Evolutionary conservation across 2,329 filamentous ascomycete genomes (phyloP), one percentile per base, ranked within the genome.

Genomic region (Claviceps paspali): DNA sequence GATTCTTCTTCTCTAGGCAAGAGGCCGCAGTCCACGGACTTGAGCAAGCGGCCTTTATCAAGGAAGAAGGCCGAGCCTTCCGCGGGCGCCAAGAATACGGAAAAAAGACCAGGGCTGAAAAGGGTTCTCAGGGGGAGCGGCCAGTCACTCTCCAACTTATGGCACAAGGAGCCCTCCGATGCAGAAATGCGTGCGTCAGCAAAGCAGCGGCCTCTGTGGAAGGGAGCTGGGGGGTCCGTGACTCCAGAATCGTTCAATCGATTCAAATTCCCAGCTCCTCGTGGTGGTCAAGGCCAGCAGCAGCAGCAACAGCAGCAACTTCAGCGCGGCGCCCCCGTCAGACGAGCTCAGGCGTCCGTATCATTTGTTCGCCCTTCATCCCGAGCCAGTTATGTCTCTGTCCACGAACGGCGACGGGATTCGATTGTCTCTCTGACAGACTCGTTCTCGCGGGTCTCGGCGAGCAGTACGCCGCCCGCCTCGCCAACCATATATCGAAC

Each of bases 351-450:
- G 19, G 49, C 47, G 6, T 47, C 52, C 6, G 54, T 54, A 3
- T 51, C 47, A 1, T 46, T 54, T 3, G 50, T 54, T 10, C 55
- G 61, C 21, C 62, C 54, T 33, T 59, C 63, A 5, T 70, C 68
- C 0, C 55, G 63, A 21, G 41, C 67, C 26, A 67, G 66, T 32
- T 67, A 64, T 43, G 59, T 70, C 10, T 67, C 70, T 0, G 53
- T 70, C 3, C 65, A 67, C 27, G 66, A 73, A 34, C 60, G 56
- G 19, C 61, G 65, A 4, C 62, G 67, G 17, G 65, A 70, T 43
- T 76, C 72, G 0, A 50, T 73, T 10, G 59, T 73, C 4, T 75
- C 73, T 0, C 60, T 70, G 35, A 69, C 69, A 1, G 71, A 75
- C 38, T 65, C 67, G 1, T 70, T 67, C 40, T 70, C 70, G 0